Evolutionary conservation across 805 yeast genomes (phyloP), one percentile per base, ranked within the genome.

Genomic region (Kazachstania africana): DNA sequence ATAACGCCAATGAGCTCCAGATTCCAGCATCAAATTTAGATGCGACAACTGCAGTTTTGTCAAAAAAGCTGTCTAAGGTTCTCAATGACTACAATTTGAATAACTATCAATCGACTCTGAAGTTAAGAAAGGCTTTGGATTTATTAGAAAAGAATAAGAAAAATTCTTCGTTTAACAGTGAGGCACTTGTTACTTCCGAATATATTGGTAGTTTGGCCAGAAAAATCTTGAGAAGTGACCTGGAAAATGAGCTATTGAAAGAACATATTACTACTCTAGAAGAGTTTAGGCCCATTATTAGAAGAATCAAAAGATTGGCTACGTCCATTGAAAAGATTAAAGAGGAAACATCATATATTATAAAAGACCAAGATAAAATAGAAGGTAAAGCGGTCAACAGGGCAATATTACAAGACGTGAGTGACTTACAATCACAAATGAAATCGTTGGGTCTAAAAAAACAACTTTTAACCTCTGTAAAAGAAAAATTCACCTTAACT

Each of bases 401-500:
- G 3, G 35, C 40, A 3, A 28, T 40, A 8, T 15, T 41, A 2
- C 20, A 38, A 12, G 36, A 38, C 16, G 32, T 53, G 12, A 35
- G 43, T 27, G 31, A 24, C 4, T 29, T 48, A n/a, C 34, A 47
- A 6, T 18, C 37, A 4, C 35, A 44, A 9, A 34, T 52, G 23
- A 33, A 39, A 12, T 14, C 30, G 14, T 31, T 49, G 8, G 44
- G 36, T 27, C 40, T 77, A 29, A 72, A 77, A 43, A 75, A 70
- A 45, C 52, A 62, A 23, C 45, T 81, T 1, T 52, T 81, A 25
- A 43, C 54, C 1, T 63, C 66, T 18, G 70, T 79, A 42, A 72
- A 75, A 38, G 62, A 66, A 4, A 69, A 70, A 35, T 83, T 80
- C 47, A 71, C 87, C 0, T 53, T 88, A 27, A 68, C 68, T 27